Evolutionary conservation across 2,329 filamentous ascomycete species (phyloP).

Genomic region (Pseudohalonectria lignicola): DNA sequence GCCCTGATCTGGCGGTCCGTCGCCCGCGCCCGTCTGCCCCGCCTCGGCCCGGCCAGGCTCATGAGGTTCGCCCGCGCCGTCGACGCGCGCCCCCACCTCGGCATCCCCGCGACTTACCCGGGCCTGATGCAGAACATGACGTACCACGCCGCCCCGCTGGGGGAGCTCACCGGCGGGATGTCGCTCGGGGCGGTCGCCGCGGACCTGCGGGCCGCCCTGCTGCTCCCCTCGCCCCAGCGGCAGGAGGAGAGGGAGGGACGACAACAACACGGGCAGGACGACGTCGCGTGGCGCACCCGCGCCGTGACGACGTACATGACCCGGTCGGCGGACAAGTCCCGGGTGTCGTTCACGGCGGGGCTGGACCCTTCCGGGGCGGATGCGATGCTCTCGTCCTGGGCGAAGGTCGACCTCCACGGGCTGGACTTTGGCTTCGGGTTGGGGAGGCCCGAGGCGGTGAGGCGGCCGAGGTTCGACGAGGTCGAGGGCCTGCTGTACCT

Average conservation of each 20-base stretch:
- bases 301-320: constrained; percentile 28
- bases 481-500: constrained; percentile 38
- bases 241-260: neutral
- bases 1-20: constrained; percentile 39
- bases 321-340: constrained; percentile 20
- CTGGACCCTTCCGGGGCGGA: constrained; percentile 25
- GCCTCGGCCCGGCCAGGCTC: constrained; percentile 12
- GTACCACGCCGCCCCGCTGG: constrained; percentile 20
- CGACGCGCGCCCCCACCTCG: constrained; percentile 30
- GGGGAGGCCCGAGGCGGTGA: constrained; percentile 32
- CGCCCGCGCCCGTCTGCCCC: constrained; percentile 24
- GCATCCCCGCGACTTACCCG: constrained; percentile 30
- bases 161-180: constrained; percentile 6
- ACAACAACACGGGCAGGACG: neutral
- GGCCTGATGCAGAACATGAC: constrained; percentile 36
- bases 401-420: constrained; percentile 28
- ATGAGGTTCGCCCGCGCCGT: constrained; percentile 34
- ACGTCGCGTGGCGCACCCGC: constrained; percentile 16
- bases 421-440: constrained; percentile 35
- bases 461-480: constrained; percentile 32
- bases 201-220: constrained; percentile 24
- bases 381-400: constrained; percentile 44
- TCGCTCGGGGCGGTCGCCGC: constrained; percentile 17
- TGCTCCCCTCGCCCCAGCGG: constrained; percentile 16
- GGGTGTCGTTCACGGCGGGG: constrained; percentile 20